Evolutionary conservation across 1,139 yeast genomes (phyloP).

Genomic region (Pichia norvegensis): DNA sequence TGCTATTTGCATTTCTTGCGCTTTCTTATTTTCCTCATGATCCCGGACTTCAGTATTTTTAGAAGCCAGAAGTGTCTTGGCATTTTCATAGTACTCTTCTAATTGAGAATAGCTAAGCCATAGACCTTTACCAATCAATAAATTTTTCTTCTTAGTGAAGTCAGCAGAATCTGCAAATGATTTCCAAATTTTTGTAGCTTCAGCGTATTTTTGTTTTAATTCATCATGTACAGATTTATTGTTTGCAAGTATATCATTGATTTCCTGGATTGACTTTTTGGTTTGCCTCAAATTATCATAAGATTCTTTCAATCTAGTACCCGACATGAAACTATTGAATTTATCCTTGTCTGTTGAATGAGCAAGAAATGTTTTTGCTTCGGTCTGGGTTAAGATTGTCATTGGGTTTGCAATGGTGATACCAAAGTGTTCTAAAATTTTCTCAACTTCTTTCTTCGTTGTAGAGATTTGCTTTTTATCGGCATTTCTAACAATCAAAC

Average conservation of each 20-base stretch:
- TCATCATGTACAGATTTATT: constrained; percentile 20
- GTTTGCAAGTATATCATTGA: constrained; percentile 32
- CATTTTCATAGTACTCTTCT: constrained; percentile 29
- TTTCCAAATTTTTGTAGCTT: constrained; percentile 34
- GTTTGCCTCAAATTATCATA: constrained; percentile 42
- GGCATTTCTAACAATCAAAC: constrained; percentile 48
- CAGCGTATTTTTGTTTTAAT: constrained; percentile 32
- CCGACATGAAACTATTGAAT: constrained; percentile 70
- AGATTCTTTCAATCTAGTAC: constrained; percentile 63
- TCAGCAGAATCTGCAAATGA: constrained; percentile 27
- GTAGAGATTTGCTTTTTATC: constrained; percentile 47
- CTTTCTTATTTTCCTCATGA: constrained; percentile 22
- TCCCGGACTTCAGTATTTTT: constrained; percentile 15
- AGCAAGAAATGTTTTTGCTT: constrained; percentile 83
- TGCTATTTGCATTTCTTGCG: constrained; percentile 18
- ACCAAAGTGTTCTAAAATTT: constrained; percentile 60
- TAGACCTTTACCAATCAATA: constrained; percentile 51
- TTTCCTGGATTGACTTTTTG: constrained; percentile 36
- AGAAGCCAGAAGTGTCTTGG: constrained; percentile 23
- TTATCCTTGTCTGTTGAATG: constrained; percentile 64
- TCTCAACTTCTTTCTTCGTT: constrained; percentile 59
- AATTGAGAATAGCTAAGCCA: constrained; percentile 49
- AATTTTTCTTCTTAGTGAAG: constrained; percentile 30
- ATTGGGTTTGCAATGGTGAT: constrained; percentile 87
- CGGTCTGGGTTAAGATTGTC: constrained; percentile 89